phyloP scores from a whole-genome alignment of 2,329 filamentous ascomycete genomes.

The Aspergillus sojae region DNA sequence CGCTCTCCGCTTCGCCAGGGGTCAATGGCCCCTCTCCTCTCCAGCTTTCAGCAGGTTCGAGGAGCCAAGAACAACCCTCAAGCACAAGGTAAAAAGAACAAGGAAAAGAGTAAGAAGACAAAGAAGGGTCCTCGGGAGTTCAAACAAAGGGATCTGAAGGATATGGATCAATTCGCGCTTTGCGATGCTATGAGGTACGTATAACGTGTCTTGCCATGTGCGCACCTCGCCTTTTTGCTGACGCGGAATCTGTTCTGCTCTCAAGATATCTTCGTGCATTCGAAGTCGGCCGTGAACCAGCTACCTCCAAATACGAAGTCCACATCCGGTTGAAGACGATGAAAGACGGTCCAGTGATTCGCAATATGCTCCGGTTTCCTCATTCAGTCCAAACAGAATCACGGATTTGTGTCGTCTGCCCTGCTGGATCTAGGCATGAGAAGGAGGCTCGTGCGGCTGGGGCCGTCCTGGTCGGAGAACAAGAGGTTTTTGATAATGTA shows the following conservation, averaged over 20 bases:
- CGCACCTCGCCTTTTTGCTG: constrained; percentile 9
- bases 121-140: constrained; percentile 70
- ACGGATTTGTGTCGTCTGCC: constrained; percentile 86
- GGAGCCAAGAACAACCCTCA: constrained; percentile 40
- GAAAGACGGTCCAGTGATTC: constrained; percentile 83
- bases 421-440: constrained; percentile 75
- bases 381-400: constrained; percentile 87
- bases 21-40: constrained; percentile 36
- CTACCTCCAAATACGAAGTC: constrained; percentile 82
- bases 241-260: constrained; percentile 14
- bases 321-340: constrained; percentile 78
- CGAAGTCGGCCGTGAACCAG: constrained; percentile 81
- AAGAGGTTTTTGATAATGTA: constrained; percentile 80
- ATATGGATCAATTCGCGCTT: constrained; percentile 74
- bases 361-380: constrained; percentile 84
- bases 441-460: constrained; percentile 75
- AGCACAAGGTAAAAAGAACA: constrained; percentile 45
- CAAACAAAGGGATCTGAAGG: constrained; percentile 63
- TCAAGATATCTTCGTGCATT: constrained; percentile 83
- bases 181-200: constrained; percentile 84
- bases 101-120: constrained; percentile 61
- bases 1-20: constrained; percentile 31
- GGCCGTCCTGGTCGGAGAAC: constrained; percentile 81
- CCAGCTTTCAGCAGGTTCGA: constrained; percentile 38
- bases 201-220: constrained; percentile 7